Evolutionary conservation across 441 rosid genomes (phyloP), one percentile per base, ranked within the genome.

Genomic region (Corymbia citriodora): DNA sequence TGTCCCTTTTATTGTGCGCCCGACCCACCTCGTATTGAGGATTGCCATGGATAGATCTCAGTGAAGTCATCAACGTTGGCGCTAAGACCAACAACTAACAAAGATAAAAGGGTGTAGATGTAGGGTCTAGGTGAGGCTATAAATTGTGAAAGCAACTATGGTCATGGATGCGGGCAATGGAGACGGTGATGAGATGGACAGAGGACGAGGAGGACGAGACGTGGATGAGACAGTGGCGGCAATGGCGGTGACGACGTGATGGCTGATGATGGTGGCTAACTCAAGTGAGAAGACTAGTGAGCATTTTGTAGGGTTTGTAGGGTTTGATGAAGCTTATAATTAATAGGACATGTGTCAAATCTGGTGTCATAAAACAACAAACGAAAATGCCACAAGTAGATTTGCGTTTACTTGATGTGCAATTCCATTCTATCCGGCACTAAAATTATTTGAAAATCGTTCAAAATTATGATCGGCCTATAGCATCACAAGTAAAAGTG

Each of bases 331-430:
- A 6, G 45, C 6, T 40, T 40, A 40, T 40, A 40, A 40, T 40
- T 40, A 40, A 40, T 40, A 4, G 45, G 45, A 40, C 45, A 40
- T 40, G 45, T 4, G 45, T 40, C 45, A 4, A 40, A 40, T 40
- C 6, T 40, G 45, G 45, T 40, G 45, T 40, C 6, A 40, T 40
- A 40, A 40, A 40, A 40, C 6, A 40, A 40, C 45, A 40, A 40
- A 40, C 5, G 6, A 40, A 40, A 40, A 40, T 5, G 45, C 45
- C 45, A 40, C 5, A 40, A 40, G 45, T 5, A 40, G 45, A 40
- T 40, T 40, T 40, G 45, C 5, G 45, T 40, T 40, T 1, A 6
- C 0, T 3, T 25, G 14, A 25, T 23, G 0, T 25, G n/a, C 2
- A 59, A 19, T 59, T 59, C n/a, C n/a, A 59, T 59, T 59, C 65